Evolutionary conservation across 192 early-diverging fungal genomes (phyloP), one percentile per base, ranked within the genome.

Genomic region (Rhizoclosmatium sp.): DNA sequence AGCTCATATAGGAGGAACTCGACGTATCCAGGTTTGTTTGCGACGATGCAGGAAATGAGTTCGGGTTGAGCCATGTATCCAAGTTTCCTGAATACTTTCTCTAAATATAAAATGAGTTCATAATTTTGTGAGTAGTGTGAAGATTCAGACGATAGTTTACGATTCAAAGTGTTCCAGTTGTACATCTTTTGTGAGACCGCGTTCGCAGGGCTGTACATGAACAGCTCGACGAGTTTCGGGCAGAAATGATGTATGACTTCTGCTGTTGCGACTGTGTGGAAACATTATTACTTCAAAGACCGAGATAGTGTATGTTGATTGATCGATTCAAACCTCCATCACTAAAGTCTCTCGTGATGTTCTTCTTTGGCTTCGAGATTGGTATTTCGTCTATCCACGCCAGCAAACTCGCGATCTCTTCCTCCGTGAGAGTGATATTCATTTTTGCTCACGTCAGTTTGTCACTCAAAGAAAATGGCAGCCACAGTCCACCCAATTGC

Each of bases 141-240:
- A 54, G 46, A 82, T n/a, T 3, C 16, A 59, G 2, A 41, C 40
- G 31, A 82, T 16, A 46, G 41, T 51, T 23, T 68, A 87, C 87
- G 84, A 70, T 89, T 87, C 4, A 90, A 64, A 4, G 87, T 88
- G 42, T 84, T 86, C 89, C 87, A 90, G 62, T 88, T 90, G 82
- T 90, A 90, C 48, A 88, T 47, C 60, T 90, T 90, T 62, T 88
- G 89, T 2, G 72, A 60, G 41, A 84, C 73, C 12, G 82, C 78
- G 78, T 87, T 88, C 16, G 87, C 89, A 0, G 87, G 80, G 12
- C 85, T 80, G 74, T 88, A 88, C 80, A 87, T 87, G 83, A 87
- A 86, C 61, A 90, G 69, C 16, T 88, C 85, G 19, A 90, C 82
- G 47, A 90, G 79, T 61, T 87, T 87, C 19, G 87, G 87, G 62